Base-by-base conservation (phyloP, 139 green algal species). In the Picochlorum sp. region DNA sequence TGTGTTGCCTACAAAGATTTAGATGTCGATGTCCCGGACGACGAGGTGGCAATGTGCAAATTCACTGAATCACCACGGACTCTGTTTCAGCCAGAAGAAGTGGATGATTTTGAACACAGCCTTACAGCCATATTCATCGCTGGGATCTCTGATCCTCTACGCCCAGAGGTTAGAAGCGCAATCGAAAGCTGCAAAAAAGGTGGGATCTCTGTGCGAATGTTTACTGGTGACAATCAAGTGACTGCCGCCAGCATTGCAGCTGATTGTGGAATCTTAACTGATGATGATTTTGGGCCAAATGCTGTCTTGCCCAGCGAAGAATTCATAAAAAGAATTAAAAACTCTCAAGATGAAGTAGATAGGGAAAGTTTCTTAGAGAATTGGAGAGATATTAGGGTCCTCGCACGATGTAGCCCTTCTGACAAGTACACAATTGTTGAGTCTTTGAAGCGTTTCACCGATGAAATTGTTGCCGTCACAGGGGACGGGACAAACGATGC, bases 151-250 rank as follows among this genome's bases (percentile, higher is more conserved):
- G 91, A 97, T 72, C 89, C 89, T 6, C 72, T 96, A 18, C 60
- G 92, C 18, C 23, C 61, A 2, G 87, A 90, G 49, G 90, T 92
- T 20, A 69, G 80, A 0, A 66, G 67, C 2, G 88, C 91, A 18
- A 88, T 98, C 13, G 11, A 50, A 18, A 69, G 85, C 54, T 97
- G 90, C 65, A 77, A 88, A 59, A 49, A 77, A 1, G 91, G 89
- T 10, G 92, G 92, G 55, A 93, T 98, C 66, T 75, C 68, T 0
- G 92, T 98, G 18, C 86, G 90, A 57, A 98, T 98, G 92, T 80
- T 98, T 21, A 98, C 93, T 13, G 88, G 79, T 77, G 93, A 98
- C 77, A 97, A 96, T 67, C 68, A 79, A 6, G 62, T 57, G 50
- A 98, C 93, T 21, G 93, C 85, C 5, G 73, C 83, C 24, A 68